Conservation (phyloP, 2,329 filamentous ascomycete species). For the Beauveria varroae region DNA sequence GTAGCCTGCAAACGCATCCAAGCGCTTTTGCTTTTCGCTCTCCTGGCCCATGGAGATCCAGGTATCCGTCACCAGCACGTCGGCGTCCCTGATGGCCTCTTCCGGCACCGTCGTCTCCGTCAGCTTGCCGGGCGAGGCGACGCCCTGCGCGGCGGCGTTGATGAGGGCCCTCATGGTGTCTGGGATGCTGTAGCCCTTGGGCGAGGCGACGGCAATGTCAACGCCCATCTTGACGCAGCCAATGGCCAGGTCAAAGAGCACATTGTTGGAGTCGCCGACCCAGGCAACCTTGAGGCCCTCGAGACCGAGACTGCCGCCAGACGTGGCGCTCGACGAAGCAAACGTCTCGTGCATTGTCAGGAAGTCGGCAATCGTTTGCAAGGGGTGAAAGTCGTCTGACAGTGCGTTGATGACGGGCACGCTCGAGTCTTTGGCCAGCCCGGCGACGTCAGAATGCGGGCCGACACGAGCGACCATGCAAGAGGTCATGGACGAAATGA, state of each 20-base stretch:
- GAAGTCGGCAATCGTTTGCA: constrained; percentile 92
- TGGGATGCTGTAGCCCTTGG: constrained; percentile 77
- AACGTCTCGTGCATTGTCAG: constrained; percentile 81
- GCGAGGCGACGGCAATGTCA: constrained; percentile 79
- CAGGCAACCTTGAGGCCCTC: constrained; percentile 87
- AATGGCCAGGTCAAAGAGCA: constrained; percentile 88
- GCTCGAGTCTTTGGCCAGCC: constrained; percentile 62
- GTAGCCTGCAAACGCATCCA: constrained; percentile 80
- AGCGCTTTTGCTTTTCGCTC: constrained; percentile 65
- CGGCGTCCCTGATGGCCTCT: constrained; percentile 75
- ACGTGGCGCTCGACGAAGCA: constrained; percentile 36
- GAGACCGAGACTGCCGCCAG: constrained; percentile 51
- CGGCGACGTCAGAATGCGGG: constrained; percentile 65
- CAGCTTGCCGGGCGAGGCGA: constrained; percentile 56
- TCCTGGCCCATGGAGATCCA: constrained; percentile 99
- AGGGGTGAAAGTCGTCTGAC: constrained; percentile 84
- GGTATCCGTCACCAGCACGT: constrained; percentile 91
- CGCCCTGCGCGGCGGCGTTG: constrained; percentile 48
- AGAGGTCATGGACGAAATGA: constrained; percentile 90
- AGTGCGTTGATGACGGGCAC: constrained; percentile 84
- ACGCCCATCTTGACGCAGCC: constrained; percentile 82
- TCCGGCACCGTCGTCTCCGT: constrained; percentile 72
- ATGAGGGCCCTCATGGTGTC: constrained; percentile 67
- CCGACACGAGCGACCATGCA: constrained; percentile 76
- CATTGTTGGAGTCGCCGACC: constrained; percentile 96